These are phyloP conservation scores for Articulospora tetracladia DNA, from an alignment of 495 filamentous ascomycete genomes.

Conservation along the genomic window DNA sequence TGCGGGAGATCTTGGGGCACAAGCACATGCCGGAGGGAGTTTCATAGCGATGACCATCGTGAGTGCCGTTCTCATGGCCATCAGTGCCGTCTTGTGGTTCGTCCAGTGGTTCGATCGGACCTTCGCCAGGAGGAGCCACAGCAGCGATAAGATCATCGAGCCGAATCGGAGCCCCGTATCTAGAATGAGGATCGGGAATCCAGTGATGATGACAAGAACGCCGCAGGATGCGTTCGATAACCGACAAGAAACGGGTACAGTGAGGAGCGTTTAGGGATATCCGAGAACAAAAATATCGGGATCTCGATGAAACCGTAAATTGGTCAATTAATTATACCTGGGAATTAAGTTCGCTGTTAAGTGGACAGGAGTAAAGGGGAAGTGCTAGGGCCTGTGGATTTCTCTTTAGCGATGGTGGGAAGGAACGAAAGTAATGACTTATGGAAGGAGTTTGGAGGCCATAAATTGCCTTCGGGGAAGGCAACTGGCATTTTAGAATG, in stretches of 20 bases:
- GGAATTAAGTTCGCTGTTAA: no score
- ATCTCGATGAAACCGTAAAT: no score
- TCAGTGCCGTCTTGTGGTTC: conserved; percentile 5
- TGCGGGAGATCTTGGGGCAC: conserved; percentile 1
- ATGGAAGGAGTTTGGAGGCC: no score
- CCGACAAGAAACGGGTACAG: neutral
- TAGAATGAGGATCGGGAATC: neutral
- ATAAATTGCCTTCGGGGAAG: no score
- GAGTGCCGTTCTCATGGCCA: neutral
- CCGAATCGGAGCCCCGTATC: neutral
- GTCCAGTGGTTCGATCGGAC: conserved; percentile 5
- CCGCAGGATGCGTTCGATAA: neutral
- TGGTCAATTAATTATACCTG: no score
- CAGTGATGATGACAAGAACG: neutral
- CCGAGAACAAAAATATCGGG: no score
- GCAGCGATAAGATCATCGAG: neutral
- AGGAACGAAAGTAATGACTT: no score
- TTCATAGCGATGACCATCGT: conserved; percentile 6
- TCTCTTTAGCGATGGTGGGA: no score
- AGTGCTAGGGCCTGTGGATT: no score
- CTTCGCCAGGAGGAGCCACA: neutral
- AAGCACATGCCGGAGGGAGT: neutral
- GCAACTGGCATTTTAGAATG: no score
- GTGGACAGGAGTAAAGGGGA: no score
- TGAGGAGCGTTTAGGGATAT: neutral